Evolutionary conservation across 164 flowering plant species (phyloP).

Genomic region (Magnolia kwangsiensis): DNA sequence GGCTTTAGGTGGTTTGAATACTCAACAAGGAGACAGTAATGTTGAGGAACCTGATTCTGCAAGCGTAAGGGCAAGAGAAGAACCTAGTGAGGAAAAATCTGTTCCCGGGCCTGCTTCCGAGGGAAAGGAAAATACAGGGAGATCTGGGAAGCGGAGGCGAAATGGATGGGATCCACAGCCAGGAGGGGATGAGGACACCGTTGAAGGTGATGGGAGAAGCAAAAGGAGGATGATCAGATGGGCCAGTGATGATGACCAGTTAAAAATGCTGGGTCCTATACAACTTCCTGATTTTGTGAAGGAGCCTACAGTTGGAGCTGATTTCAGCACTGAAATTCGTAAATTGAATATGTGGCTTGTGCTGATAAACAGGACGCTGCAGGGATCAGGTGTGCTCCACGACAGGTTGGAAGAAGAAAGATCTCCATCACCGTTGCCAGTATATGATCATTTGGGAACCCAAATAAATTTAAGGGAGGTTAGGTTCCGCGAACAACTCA

Average conservation of each 20-base stretch:
- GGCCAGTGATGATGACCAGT: conserved; percentile 20
- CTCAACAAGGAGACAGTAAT: not conserved
- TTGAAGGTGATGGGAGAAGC: conserved; percentile 18
- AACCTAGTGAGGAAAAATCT: not conserved
- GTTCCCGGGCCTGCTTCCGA: not conserved
- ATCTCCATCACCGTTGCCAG: conserved; percentile 28
- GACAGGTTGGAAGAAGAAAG: conserved; percentile 16
- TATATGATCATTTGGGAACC: conserved; percentile 19
- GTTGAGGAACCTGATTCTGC: not conserved
- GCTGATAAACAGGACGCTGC: conserved; percentile 24
- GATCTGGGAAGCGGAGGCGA: conserved; percentile 37
- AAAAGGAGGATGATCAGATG: conserved; percentile 37
- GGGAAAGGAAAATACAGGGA: conserved; percentile 21
- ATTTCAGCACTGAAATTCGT: conserved; percentile 20
- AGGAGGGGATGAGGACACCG: conserved; percentile 15
- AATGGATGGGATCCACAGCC: conserved; percentile 23
- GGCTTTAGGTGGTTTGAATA: not conserved
- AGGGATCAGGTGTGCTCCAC: conserved; percentile 16
- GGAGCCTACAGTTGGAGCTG: not conserved
- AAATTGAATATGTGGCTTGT: conserved; percentile 21
- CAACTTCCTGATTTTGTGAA: conserved; percentile 34
- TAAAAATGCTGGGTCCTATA: conserved; percentile 42
- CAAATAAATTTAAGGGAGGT: conserved; percentile 23
- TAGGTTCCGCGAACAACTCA: conserved; percentile 22
- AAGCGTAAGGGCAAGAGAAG: not conserved